These are phyloP conservation scores for Suillus variegatus DNA, from an alignment of 768 basidiomycete genomes.

Conservation along the genomic window DNA sequence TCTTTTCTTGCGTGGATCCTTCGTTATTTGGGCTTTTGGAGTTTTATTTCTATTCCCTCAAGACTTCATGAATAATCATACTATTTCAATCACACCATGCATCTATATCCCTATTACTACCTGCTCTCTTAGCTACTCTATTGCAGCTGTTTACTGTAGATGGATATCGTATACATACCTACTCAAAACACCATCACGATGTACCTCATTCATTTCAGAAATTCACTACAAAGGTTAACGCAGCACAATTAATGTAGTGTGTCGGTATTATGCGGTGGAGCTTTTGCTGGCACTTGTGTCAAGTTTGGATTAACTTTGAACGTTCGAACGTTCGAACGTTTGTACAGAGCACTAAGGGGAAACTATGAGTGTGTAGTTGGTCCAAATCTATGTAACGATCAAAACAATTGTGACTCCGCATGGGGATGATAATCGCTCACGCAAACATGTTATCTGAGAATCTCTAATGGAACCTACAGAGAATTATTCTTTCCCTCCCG, in stretches of 20 bases:
- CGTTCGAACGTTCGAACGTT: no score
- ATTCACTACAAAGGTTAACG: not conserved
- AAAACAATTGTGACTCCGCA: not conserved
- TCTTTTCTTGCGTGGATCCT: not conserved
- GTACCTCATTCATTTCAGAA: not conserved
- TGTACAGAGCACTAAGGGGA: no score
- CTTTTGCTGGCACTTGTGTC: not conserved
- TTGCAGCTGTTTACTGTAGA: not conserved
- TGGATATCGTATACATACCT: not conserved
- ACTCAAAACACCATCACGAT: not conserved
- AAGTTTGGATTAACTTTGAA: not conserved
- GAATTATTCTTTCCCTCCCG: conserved; percentile 18
- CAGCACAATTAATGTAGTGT: not conserved
- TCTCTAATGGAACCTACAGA: conserved; percentile 2
- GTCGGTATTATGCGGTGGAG: not conserved
- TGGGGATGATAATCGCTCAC: not conserved
- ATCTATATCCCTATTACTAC: not conserved
- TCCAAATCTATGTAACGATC: no score
- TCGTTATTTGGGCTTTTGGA: not conserved
- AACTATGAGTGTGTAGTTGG: no score
- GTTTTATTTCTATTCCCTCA: not conserved
- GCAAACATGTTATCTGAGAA: not conserved
- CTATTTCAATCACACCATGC: not conserved
- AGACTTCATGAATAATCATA: not conserved
- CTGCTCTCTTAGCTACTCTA: conserved; percentile 1